Percentiles rank a stretch among this genome's conserved stretches.
phyloP scores from a whole-genome alignment of 164 flowering plant species.

The Malania oleifera region DNA sequence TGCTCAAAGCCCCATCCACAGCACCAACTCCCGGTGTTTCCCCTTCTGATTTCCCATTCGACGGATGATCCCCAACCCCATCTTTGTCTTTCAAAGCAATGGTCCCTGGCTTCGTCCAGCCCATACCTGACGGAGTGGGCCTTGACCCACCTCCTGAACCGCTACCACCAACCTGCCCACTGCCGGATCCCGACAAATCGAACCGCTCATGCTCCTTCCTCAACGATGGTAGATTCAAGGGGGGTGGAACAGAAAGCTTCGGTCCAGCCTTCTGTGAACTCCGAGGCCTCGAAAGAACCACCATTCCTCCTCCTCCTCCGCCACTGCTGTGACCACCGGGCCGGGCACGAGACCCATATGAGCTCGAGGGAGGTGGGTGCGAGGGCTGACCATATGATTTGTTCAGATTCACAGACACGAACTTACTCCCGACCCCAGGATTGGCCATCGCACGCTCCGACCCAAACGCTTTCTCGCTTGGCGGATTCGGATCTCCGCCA shows the following conservation, averaged over 20 bases:
- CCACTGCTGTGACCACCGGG: slow-evolving; percentile 22
- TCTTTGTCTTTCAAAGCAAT: slow-evolving; percentile 44
- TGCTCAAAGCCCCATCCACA: slow-evolving; percentile 12
- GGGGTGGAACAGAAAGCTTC: slow-evolving; percentile 94
- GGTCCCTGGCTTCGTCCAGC: slow-evolving; percentile 80
- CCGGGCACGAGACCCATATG: slow-evolving; percentile 29
- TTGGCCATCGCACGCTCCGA: slow-evolving; percentile 61
- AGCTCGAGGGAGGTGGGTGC: slow-evolving; percentile 18
- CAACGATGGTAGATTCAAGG: slow-evolving; percentile 91
- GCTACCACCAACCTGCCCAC: slow-evolving; percentile 43
- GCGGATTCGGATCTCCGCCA: slow-evolving; percentile 27
- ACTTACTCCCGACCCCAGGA: slow-evolving; percentile 76
- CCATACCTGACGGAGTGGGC: slow-evolving; percentile 66
- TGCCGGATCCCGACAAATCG: slow-evolving; percentile 50
- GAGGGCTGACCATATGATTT: slow-evolving; percentile 77
- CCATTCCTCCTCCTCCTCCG: slow-evolving; percentile 78
- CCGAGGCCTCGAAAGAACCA: slow-evolving; percentile 67
- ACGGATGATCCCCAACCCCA: slow-evolving; percentile 19
- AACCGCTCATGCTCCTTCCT: slow-evolving; percentile 85
- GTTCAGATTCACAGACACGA: slow-evolving; percentile 87
- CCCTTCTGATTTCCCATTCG: not conserved
- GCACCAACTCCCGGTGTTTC: slow-evolving; percentile 15
- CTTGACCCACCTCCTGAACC: slow-evolving; percentile 57
- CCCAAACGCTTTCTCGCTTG: slow-evolving; percentile 13
- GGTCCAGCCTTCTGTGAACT: slow-evolving; percentile 62